A percentile compares a stretch with the other conserved stretches of the same genome.
Conservation (phyloP, 2,329 filamentous ascomycete species). For the Trichoderma endophyticum region DNA sequence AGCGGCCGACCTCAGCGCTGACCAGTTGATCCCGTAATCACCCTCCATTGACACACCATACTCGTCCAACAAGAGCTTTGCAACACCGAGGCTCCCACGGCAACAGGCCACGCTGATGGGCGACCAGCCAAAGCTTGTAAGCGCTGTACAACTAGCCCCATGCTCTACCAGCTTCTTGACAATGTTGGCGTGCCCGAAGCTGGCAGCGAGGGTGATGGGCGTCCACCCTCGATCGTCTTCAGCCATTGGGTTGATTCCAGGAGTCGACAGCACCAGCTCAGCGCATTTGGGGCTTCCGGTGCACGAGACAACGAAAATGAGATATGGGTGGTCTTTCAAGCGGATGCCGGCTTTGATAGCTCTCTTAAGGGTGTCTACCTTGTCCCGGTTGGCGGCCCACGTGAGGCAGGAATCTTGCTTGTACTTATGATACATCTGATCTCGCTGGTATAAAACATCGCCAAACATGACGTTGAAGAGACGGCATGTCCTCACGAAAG, state of each 20-base stretch:
- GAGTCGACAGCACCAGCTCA: neutral
- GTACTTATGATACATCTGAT: neutral
- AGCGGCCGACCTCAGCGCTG: slow-evolving; percentile 9
- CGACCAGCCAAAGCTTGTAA: slow-evolving; percentile 1
- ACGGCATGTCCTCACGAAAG: neutral
- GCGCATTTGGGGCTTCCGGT: neutral
- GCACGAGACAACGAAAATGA: slow-evolving; percentile 3
- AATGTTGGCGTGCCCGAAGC: slow-evolving; percentile 3
- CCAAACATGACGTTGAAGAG: slow-evolving; percentile 13
- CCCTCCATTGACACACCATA: slow-evolving; percentile 5
- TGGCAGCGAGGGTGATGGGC: slow-evolving; percentile 5
- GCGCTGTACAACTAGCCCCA: neutral
- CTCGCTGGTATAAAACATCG: slow-evolving; percentile 14
- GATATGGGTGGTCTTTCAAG: neutral
- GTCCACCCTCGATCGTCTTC: slow-evolving; percentile 5
- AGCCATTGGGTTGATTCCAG: neutral
- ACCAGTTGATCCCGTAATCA: neutral
- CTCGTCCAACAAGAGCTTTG: slow-evolving; percentile 9
- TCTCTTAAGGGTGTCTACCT: neutral
- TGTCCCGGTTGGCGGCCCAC: slow-evolving; percentile 12
- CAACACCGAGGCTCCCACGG: neutral
- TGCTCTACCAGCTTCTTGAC: neutral
- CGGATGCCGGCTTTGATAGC: slow-evolving; percentile 9
- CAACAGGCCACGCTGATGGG: slow-evolving; percentile 11
- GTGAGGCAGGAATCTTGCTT: neutral